Evolutionary conservation across 176 grass and related monocot genomes (phyloP).

Genomic region (Oryza punctata): DNA sequence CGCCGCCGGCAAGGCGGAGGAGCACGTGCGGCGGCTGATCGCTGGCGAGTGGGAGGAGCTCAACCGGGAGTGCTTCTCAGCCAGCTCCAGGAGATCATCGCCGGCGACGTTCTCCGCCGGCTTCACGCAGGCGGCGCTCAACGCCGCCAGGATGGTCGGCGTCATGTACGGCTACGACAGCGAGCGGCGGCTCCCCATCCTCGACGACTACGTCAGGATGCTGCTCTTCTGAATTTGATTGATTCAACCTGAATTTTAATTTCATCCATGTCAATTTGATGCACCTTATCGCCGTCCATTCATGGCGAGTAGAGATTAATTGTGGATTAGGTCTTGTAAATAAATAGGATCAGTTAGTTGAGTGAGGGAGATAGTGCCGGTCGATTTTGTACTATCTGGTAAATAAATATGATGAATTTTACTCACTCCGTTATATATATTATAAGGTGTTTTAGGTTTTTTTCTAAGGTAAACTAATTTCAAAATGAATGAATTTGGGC

Average conservation of each 20-base stretch:
- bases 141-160: slow-evolving; percentile 53
- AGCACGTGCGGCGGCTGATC: slow-evolving; percentile 49
- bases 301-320: too few relatives aligned
- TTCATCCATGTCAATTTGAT: background rate
- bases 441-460: too few relatives aligned
- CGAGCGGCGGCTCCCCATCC: slow-evolving; percentile 30
- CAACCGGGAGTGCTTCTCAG: slow-evolving; percentile 52
- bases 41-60: slow-evolving; percentile 61
- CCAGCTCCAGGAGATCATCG: background rate
- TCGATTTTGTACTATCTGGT: too few relatives aligned
- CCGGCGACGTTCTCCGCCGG: background rate
- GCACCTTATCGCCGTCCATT: too few relatives aligned
- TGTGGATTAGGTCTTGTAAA: too few relatives aligned
- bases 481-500: too few relatives aligned
- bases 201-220: slow-evolving; percentile 50
- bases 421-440: too few relatives aligned
- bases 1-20: background rate
- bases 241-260: background rate
- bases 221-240: slow-evolving; percentile 19
- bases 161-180: slow-evolving; percentile 65
- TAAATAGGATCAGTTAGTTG: too few relatives aligned
- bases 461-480: too few relatives aligned
- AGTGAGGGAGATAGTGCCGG: too few relatives aligned
- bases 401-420: too few relatives aligned
- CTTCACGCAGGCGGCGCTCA: slow-evolving; percentile 23